These are phyloP conservation scores for Pyrenophora seminiperda DNA, from an alignment of 2,329 filamentous ascomycete species.

Conservation along the genomic window DNA sequence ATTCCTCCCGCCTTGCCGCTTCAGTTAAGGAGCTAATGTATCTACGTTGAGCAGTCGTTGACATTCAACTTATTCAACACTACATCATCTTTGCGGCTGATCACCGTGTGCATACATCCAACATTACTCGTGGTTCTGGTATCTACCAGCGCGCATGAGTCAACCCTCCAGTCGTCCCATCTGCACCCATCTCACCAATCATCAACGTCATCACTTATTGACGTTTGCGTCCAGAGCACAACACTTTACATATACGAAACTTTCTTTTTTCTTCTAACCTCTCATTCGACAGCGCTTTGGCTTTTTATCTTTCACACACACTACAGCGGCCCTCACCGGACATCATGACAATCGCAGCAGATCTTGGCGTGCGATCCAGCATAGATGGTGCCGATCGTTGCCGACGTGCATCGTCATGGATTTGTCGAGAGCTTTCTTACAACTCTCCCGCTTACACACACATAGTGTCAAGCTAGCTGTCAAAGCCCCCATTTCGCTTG, in stretches of 20 bases:
- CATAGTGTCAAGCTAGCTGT: conserved; percentile 5
- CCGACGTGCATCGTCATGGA: conserved; percentile 18
- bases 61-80: too few species aligned
- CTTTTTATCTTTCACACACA: not conserved
- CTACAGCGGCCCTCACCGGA: not conserved
- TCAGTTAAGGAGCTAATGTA: too few species aligned
- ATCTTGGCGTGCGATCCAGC: conserved; percentile 9
- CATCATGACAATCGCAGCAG: not conserved
- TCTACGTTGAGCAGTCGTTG: too few species aligned
- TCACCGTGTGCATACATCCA: not conserved
- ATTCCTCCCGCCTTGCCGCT: too few species aligned
- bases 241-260: too few species aligned
- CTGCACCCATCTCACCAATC: not conserved
- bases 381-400: conserved; percentile 10
- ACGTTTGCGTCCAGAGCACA: not conserved
- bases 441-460: conserved; percentile 2
- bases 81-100: too few species aligned
- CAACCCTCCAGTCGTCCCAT: not conserved
- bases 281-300: not conserved
- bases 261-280: not conserved
- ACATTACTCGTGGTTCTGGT: not conserved
- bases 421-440: not conserved
- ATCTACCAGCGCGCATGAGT: not conserved
- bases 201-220: not conserved
- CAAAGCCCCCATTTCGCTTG: conserved; percentile 4